Percentiles rank a stretch among this genome's conserved stretches.
phyloP scores from a whole-genome alignment of 2,329 filamentous ascomycete genomes.

The Xylariaceae sp. region DNA sequence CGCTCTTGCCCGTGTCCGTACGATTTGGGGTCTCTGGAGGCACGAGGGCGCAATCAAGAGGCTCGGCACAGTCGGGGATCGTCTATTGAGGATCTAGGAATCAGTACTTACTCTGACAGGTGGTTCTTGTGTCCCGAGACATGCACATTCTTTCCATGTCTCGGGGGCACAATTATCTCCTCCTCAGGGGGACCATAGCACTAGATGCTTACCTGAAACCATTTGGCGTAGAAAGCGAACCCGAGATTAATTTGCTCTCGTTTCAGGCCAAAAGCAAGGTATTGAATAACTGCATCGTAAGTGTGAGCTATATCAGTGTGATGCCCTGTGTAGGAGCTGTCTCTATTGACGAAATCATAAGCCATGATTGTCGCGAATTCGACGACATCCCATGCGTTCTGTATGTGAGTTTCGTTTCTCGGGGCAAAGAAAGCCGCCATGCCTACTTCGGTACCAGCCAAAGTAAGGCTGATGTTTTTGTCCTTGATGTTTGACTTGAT shows the following conservation, averaged over 20 bases:
- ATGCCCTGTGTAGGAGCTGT: constrained; percentile 4
- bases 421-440: constrained; percentile 9
- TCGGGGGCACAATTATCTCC: too few species aligned
- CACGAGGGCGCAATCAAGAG: constrained; percentile 6
- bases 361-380: constrained; percentile 14
- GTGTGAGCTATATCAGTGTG: constrained; percentile 5
- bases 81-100: too few species aligned
- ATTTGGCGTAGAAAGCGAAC: constrained; percentile 15
- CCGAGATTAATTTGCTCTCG: constrained; percentile 13
- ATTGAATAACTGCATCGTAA: constrained; percentile 2
- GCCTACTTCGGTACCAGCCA: constrained; percentile 4
- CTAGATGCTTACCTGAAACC: constrained; percentile 4
- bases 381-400: constrained; percentile 6
- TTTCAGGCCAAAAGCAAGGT: constrained; percentile 9
- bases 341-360: constrained; percentile 14
- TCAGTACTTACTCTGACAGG: too few species aligned
- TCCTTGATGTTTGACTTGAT: constrained; percentile 5
- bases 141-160: too few species aligned
- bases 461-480: constrained; percentile 7
- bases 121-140: too few species aligned
- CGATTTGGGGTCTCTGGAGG: constrained; percentile 2
- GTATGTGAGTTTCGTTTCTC: constrained; percentile 1
- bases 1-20: constrained; percentile 8
- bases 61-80: neutral
- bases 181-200: too few species aligned